A percentile compares a stretch with the other conserved stretches of the same genome.
Evolutionary conservation across 257 asterid genomes (phyloP).

Genomic region (Sherardia arvensis): DNA sequence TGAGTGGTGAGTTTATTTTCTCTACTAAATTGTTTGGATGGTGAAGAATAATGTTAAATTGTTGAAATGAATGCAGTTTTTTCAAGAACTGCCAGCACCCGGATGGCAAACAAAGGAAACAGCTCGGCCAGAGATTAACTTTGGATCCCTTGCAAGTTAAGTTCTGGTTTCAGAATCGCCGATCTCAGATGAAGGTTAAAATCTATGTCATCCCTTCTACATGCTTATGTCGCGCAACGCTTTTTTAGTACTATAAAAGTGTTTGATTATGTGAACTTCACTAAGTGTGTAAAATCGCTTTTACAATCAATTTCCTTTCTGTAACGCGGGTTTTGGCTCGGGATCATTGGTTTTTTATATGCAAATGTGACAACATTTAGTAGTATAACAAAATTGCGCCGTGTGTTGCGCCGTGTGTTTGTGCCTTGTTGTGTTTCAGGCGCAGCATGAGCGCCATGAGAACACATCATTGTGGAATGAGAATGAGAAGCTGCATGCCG

Average conservation of each 20-base stretch:
- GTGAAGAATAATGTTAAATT: neutral
- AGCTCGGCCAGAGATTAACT: constrained; percentile 61
- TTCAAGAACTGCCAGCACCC: constrained; percentile 92
- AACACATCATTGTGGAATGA: constrained; percentile 51
- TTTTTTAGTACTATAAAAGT: neutral
- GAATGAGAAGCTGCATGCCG: constrained; percentile 66
- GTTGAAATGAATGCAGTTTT: neutral
- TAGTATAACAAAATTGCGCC: neutral
- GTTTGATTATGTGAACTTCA: neutral
- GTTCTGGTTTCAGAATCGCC: constrained; percentile 93
- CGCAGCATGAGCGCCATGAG: constrained; percentile 76
- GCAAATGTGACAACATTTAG: neutral
- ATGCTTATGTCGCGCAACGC: neutral
- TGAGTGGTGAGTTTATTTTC: constrained; percentile 45
- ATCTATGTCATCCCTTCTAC: neutral
- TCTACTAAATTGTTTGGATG: neutral
- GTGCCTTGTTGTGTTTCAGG: constrained; percentile 20
- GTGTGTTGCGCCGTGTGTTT: too few species aligned
- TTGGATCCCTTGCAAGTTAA: constrained; percentile 85
- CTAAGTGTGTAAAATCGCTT: neutral
- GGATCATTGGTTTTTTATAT: neutral
- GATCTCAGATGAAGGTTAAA: constrained; percentile 39
- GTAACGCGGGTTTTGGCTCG: too few species aligned
- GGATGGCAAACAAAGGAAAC: constrained; percentile 88
- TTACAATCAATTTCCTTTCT: too few species aligned